phyloP scores from a whole-genome alignment of 345 rosid species.

The Populus alba region DNA sequence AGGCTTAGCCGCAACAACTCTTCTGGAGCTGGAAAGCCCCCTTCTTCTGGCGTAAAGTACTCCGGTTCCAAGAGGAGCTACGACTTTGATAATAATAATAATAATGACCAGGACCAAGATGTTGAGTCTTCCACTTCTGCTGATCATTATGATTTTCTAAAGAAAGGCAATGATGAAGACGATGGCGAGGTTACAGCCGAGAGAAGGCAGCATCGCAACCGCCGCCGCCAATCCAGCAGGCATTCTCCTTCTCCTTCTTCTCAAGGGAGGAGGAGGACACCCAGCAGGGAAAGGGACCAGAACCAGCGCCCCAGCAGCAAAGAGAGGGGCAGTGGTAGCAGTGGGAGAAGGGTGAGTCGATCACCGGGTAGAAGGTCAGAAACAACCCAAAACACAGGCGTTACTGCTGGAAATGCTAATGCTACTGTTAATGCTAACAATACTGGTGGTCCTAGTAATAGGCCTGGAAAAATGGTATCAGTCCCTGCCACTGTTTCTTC shows the following conservation, averaged over 20 bases:
- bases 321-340: constrained; percentile 44
- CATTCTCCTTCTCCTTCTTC: constrained; percentile 34
- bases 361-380: constrained; percentile 85
- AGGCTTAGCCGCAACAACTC: constrained; percentile 86
- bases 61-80: constrained; percentile 94
- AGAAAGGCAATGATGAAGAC: constrained; percentile 26
- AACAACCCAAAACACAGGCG: constrained; percentile 2
- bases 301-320: constrained; percentile 52
- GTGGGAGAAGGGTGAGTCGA: constrained; percentile 69
- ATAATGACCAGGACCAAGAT: constrained; percentile 25
- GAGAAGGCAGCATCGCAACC: constrained; percentile 46
- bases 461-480: constrained; percentile 71
- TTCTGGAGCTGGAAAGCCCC: constrained; percentile 35
- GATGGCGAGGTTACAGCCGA: constrained; percentile 37
- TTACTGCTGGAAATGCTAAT: constrained; percentile 18
- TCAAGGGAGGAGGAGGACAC: constrained; percentile 82
- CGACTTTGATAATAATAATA: constrained; percentile 54
- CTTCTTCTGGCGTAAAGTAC: constrained; percentile 47
- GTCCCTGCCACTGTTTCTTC: constrained; percentile 81
- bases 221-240: constrained; percentile 49
- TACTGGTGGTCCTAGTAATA: constrained; percentile 21
- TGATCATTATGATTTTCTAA: constrained; percentile 10
- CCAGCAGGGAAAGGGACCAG: constrained; percentile 83
- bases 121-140: constrained; percentile 22
- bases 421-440: background rate